Evolutionary conservation across 495 filamentous ascomycete genomes (phyloP), one percentile per base, ranked within the genome.

Genomic region (Penicillium atrosanguineum): DNA sequence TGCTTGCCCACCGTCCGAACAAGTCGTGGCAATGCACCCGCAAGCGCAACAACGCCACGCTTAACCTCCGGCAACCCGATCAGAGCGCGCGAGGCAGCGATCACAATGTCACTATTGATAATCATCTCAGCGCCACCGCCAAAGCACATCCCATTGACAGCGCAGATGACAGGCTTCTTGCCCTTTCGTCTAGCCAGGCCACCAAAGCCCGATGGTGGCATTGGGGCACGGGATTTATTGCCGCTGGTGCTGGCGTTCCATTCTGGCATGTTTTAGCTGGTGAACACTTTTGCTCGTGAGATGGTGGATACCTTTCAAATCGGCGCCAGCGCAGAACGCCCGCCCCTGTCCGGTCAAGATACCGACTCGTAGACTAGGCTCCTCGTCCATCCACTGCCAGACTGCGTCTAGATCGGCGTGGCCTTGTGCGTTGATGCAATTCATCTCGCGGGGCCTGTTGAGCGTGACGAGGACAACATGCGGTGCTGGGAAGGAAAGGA

Each of bases 61-160:
- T 80, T 82, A 4, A 84, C 85, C 70, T 92, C 89, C 0, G 87
- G 87, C 14, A 91, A 71, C 12, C 71, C 79, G 59, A 94, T 88
- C 20, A 70, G 67, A 0, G 85, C 82, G 3, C 52, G 50, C 18
- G 65, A 57, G 0, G 75, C 66, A 4, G 87, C 86, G 44, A 91
- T 57, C 0, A 90, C 82, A 14, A 92, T 50, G 64, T 94, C 89
- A 45, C 76, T 76, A 56, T 91, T 91, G n/a, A 86, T 71, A 8
- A 83, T 73, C 72, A 89, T 87, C 65, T 94, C 89, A 51, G 81
- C 76, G 1, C 89, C 89, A 15, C 89, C 89, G n/a, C 89, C 89
- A 36, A 87, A 75, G 55, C 80, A 83, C 15, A 88, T 61, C 1
- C 89, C 89, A 58, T 90, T 86, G 18, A 92, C 82, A 1, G 89